phyloP scores from a whole-genome alignment of 257 asterid genomes.

The Jasminum sambac region DNA sequence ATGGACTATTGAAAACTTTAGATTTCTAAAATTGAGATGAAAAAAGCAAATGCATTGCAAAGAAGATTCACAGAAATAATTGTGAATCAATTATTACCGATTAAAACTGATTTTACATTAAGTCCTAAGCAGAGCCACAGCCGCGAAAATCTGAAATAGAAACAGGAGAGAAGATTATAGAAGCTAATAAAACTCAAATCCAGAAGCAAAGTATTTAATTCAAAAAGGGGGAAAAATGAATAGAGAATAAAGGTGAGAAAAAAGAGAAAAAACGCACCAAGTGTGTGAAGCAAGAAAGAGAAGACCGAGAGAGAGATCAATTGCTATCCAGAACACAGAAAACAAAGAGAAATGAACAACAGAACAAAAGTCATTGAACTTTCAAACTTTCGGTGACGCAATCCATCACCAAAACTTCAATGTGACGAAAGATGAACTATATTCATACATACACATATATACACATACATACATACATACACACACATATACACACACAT shows the following conservation, averaged over 20 bases:
- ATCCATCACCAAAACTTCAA: conserved; percentile 23
- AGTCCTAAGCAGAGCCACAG: conserved; percentile 12
- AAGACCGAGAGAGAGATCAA: conserved; percentile 4
- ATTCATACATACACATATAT: neutral
- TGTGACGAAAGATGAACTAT: conserved; percentile 22
- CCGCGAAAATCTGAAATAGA: conserved; percentile 4
- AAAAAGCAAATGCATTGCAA: conserved; percentile 14
- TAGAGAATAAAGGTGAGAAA: conserved; percentile 6
- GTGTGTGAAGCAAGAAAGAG: conserved; percentile 14
- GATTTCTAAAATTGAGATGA: conserved; percentile 7
- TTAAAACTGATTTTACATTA: conserved; percentile 10
- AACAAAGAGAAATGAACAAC: conserved; percentile 30
- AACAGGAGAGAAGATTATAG: conserved; percentile 2
- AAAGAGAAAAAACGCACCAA: conserved; percentile 1
- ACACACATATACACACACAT: conserved; percentile 8
- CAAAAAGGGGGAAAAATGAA: neutral
- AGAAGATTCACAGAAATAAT: neutral
- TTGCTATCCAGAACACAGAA: conserved; percentile 37
- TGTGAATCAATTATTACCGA: conserved; percentile 19
- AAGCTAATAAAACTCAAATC: conserved; percentile 12
- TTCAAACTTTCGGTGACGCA: conserved; percentile 21
- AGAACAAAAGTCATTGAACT: neutral
- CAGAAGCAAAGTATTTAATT: conserved; percentile 20
- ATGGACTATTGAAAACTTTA: neutral
- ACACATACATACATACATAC: conserved; percentile 14